Base-by-base conservation (phyloP, 768 basidiomycete species). In the Collybia mongolica region DNA sequence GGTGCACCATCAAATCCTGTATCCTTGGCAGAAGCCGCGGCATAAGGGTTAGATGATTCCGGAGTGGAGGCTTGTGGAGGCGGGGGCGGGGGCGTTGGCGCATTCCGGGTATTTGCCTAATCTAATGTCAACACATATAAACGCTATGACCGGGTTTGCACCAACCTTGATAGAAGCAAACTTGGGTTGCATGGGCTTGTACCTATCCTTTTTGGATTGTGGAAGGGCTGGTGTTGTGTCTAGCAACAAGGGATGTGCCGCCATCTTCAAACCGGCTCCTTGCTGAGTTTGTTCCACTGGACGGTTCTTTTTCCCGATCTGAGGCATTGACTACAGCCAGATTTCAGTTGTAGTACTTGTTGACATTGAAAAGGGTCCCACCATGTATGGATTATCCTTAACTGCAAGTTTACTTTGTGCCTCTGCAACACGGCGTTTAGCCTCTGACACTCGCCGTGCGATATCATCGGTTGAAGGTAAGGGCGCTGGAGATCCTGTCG, bases 141-240 rank as follows among this genome's bases (percentile, higher is more conserved):
- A 44, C n/a, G 1, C 2, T 17, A 2, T 24, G 2, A 40, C 60
- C 15, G 7, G 8, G 18, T 12, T 2, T 29, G 1, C 26, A 58
- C 73, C 42, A 17, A 86, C 91, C 74, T 88, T 93, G 68, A 96
- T 94, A 2, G 93, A 92, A 0, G 95, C 91, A 66, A 98, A 99
- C 68, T 99, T 99, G 44, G 97, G 97, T 55, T 95, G 94, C 95
- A 99, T 98, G 15, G 96, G 93, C 65, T 95, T 96, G 70, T 97
- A 97, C 54, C 89, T 73, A 66, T 97, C 92, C 67, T 95, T 93
- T 70, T 90, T 90, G 22, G 85, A 86, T 67, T 86, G 85, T 2
- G 78, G 80, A 3, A 77, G 71, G 2, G 71, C 61, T 6, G 80
- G 73, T 0, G 86, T 79, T 3, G 73, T 78, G 39, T 93, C 91